Percentiles rank a stretch among this genome's conserved stretches.
phyloP scores from a whole-genome alignment of 1,139 yeast species.

The Scheffersomyces quercinus region DNA sequence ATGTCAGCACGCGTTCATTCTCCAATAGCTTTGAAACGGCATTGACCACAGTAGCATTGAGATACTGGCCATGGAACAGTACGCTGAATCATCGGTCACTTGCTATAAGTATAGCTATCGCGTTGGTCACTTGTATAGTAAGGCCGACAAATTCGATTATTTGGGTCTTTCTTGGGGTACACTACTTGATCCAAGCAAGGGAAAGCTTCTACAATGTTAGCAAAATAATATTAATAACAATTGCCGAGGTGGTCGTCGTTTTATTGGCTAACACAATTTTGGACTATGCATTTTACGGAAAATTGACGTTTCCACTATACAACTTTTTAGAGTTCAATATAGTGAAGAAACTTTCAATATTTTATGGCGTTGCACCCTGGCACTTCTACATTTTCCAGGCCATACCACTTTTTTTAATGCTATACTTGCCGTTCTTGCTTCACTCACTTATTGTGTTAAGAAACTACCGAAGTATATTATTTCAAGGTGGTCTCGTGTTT shows the following conservation, averaged over 20 bases:
- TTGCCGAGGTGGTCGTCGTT: constrained; percentile 19
- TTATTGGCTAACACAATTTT: constrained; percentile 31
- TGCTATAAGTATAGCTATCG: constrained; percentile 37
- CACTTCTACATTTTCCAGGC: constrained; percentile 85
- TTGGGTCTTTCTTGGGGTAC: constrained; percentile 65
- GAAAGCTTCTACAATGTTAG: constrained; percentile 8
- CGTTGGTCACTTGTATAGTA: constrained; percentile 60
- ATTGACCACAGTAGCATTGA: constrained; percentile 67
- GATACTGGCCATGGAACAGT: constrained; percentile 69
- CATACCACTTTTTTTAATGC: constrained; percentile 70
- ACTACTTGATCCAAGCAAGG: constrained; percentile 19
- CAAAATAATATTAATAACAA: constrained; percentile 13
- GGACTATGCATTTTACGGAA: constrained; percentile 65
- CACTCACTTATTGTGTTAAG: constrained; percentile 14
- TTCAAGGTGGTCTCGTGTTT: constrained; percentile 37
- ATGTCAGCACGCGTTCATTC: constrained; percentile 76
- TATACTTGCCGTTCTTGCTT: constrained; percentile 59
- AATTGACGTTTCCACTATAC: constrained; percentile 59
- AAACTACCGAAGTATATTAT: constrained; percentile 16
- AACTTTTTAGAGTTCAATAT: constrained; percentile 79
- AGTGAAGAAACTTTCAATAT: constrained; percentile 67
- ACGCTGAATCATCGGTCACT: constrained; percentile 11
- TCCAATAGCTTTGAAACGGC: constrained; percentile 81
- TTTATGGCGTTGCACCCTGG: constrained; percentile 86
- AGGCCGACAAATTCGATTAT: constrained; percentile 82